Evolutionary conservation across 169 alveolate genomes (phyloP), one percentile per base, ranked within the genome.

Genomic region (Neospora caninum): DNA sequence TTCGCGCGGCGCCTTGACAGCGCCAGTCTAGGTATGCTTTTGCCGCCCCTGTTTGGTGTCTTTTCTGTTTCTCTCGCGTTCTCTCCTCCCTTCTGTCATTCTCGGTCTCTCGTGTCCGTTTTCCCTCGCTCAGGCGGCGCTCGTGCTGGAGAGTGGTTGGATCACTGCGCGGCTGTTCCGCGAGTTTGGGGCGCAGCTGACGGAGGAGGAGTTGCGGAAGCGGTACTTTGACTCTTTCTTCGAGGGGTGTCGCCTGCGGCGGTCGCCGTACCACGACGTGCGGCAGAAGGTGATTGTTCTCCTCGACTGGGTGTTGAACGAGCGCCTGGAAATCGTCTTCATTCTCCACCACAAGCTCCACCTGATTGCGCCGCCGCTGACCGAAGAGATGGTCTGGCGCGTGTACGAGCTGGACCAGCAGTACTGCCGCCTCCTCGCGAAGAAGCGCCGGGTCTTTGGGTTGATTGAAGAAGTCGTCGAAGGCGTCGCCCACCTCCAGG

Each of bases 381-480:
- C 96, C 69, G 97, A 95, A 73, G 96, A 94, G 36, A 96, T 97
- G 86, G 91, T 97, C 6, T 97, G 98, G 98, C 95, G 97, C 84
- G 92, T 95, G 39, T 96, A 94, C 94, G 98, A 97, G 91, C 93
- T 97, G 4, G 98, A 97, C 86, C 82, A 58, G 53, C 80, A 87
- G 43, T 91, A 73, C 54, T 42, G 53, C 43, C 88, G 94, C 34
- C 80, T 91, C 6, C 78, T n/a, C 16, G 94, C 89, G 27, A 58
- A 53, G 49, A 39, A 45, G 39, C 34, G 82, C 67, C 70, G 45
- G 80, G 34, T 82, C 10, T 22, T 36, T 41, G 89, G 10, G 41
- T 10, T 82, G 34, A 22, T 82, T 13, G 69, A 82, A 36, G 89
- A 82, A 4, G 89, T 36, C 67, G 89, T 82, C 4, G 89, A 82